Percentiles rank a stretch among this genome's conserved stretches.
These are phyloP conservation scores for Skeletonema menzelii DNA, from an alignment of 108 stramenopile species.

Conservation along the genomic window DNA sequence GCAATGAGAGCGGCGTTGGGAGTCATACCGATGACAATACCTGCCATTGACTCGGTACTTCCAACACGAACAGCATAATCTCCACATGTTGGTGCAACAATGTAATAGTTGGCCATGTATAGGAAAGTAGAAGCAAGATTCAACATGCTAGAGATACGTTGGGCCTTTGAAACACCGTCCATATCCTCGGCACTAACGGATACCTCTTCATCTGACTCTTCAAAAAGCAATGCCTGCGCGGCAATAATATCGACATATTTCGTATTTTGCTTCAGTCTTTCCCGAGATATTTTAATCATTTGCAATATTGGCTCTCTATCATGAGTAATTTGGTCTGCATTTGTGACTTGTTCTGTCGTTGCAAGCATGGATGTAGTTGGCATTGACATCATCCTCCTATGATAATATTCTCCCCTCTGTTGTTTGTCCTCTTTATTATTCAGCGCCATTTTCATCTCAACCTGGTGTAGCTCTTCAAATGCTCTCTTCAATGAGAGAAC, in stretches of 20 bases:
- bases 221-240: slow-evolving; percentile 17
- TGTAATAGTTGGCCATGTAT: slow-evolving; percentile 92
- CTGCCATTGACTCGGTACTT: slow-evolving; percentile 58
- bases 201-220: not conserved
- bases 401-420: not conserved
- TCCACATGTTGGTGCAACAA: slow-evolving; percentile 84
- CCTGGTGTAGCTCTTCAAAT: not conserved
- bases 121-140: slow-evolving; percentile 87
- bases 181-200: not conserved
- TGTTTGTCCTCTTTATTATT: not conserved
- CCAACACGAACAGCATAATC: slow-evolving; percentile 76
- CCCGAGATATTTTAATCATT: slow-evolving; percentile 4
- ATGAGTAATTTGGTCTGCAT: not conserved
- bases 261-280: slow-evolving; percentile 12
- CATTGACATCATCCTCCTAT: not conserved
- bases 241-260: slow-evolving; percentile 21
- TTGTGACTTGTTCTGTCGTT: not conserved
- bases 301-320: not conserved
- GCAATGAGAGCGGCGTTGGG: slow-evolving; percentile 83
- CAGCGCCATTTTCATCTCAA: not conserved
- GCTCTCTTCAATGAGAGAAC: slow-evolving; percentile 22
- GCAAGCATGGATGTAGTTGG: not conserved
- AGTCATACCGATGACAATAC: slow-evolving; percentile 89
- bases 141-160: slow-evolving; percentile 49
- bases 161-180: not conserved